Conservation (phyloP, 2,329 filamentous ascomycete genomes). For the Tolypocladium capitatum region DNA sequence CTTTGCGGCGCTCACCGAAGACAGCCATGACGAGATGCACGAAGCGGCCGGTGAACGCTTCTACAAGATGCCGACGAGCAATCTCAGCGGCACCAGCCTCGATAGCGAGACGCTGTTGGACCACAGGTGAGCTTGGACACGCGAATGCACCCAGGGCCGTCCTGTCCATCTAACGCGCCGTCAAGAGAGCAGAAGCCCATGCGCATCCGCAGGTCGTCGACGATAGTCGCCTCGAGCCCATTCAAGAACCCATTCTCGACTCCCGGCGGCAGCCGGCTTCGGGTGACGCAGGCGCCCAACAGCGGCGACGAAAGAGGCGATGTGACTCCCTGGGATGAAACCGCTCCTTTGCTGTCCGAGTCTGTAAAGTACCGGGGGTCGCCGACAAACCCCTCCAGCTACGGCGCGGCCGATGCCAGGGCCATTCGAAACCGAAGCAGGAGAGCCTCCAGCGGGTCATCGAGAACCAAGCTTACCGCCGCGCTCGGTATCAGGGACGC, state of each 20-base stretch:
- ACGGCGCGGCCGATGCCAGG: slow-evolving; percentile 29
- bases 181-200: slow-evolving; percentile 45
- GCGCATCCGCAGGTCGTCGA: slow-evolving; percentile 49
- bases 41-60: slow-evolving; percentile 26
- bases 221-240: slow-evolving; percentile 21
- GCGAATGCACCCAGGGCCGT: background rate
- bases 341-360: slow-evolving; percentile 38
- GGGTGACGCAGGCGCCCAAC: slow-evolving; percentile 20
- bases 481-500: slow-evolving; percentile 25
- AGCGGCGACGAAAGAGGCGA: slow-evolving; percentile 36
- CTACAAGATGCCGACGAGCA: slow-evolving; percentile 37
- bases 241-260: slow-evolving; percentile 21
- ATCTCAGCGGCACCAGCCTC: slow-evolving; percentile 70
- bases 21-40: slow-evolving; percentile 27
- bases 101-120: slow-evolving; percentile 83
- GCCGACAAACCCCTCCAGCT: slow-evolving; percentile 17
- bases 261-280: slow-evolving; percentile 19
- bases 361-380: slow-evolving; percentile 10
- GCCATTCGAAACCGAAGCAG: slow-evolving; percentile 24
- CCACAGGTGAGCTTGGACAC: slow-evolving; percentile 47
- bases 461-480: slow-evolving; percentile 27
- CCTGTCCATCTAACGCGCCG: background rate
- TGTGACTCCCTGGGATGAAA: slow-evolving; percentile 31
- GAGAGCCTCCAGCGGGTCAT: slow-evolving; percentile 38
- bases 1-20: slow-evolving; percentile 55